Conservation (phyloP, 2,329 filamentous ascomycete genomes). For the Penicillium sp. region DNA sequence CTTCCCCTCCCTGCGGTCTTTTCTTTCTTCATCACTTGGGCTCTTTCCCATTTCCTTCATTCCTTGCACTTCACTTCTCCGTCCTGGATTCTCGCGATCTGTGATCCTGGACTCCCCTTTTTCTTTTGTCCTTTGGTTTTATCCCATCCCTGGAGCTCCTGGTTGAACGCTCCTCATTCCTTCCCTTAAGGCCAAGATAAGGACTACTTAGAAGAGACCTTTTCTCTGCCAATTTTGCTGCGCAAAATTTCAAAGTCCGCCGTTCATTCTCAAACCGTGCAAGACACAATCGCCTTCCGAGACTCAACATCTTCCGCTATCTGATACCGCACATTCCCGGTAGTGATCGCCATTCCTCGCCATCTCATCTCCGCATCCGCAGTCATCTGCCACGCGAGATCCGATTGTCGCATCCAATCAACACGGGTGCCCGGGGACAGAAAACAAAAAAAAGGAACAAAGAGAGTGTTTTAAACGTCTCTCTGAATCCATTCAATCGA, state of each 20-base stretch:
- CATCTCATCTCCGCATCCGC: constrained; percentile 22
- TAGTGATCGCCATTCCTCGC: constrained; percentile 32
- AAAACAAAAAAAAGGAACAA: constrained; percentile 4
- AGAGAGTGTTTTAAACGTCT: neutral
- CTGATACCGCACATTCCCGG: constrained; percentile 30
- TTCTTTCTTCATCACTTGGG: constrained; percentile 15
- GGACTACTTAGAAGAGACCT: constrained; percentile 14
- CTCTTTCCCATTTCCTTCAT: constrained; percentile 25
- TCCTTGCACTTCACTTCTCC: constrained; percentile 11
- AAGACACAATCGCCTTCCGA: constrained; percentile 7
- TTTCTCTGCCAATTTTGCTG: constrained; percentile 27
- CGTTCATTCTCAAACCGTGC: constrained; percentile 21
- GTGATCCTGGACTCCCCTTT: constrained; percentile 30
- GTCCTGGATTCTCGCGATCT: constrained; percentile 21
- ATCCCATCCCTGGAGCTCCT: constrained; percentile 29
- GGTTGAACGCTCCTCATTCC: constrained; percentile 38
- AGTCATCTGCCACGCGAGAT: constrained; percentile 29
- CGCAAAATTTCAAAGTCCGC: constrained; percentile 21
- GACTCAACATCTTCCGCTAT: constrained; percentile 8
- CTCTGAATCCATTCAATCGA: constrained; percentile 9
- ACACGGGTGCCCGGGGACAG: neutral
- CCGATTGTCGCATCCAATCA: constrained; percentile 14
- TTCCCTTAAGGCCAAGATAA: constrained; percentile 18
- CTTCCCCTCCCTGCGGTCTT: constrained; percentile 20
- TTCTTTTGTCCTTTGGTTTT: constrained; percentile 10